Conservation (phyloP, 257 asterid species). For the Petrea volubilis region DNA sequence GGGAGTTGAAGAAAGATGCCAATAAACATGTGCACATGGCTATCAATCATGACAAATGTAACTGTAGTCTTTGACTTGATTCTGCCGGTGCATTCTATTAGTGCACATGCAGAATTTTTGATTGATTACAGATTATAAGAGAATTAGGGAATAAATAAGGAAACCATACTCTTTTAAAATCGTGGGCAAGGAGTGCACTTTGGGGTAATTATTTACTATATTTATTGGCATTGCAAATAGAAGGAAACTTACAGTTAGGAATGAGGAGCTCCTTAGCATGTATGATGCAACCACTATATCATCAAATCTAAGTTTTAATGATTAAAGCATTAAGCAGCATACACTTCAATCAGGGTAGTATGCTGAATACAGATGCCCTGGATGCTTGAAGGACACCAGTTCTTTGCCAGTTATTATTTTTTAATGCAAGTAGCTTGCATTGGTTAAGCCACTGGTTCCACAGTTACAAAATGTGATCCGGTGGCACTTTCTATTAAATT, state of each 20-base stretch:
- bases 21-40: conserved; percentile 7
- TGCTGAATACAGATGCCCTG: background rate
- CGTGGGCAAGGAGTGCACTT: background rate
- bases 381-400: background rate
- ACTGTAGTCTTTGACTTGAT: background rate
- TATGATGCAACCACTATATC: background rate
- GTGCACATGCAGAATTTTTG: background rate
- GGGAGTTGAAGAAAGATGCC: conserved; percentile 3
- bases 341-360: background rate
- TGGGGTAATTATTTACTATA: background rate
- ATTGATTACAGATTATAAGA: background rate
- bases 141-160: background rate
- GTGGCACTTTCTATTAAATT: background rate
- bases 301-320: background rate
- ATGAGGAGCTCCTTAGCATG: background rate
- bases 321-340: background rate
- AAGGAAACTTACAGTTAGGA: conserved; percentile 14
- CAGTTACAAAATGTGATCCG: background rate
- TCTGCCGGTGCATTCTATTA: background rate
- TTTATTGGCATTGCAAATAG: background rate
- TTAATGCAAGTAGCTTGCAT: background rate
- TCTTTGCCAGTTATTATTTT: background rate
- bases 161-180: conserved; percentile 1
- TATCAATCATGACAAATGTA: conserved; percentile 4
- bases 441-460: background rate